A percentile compares a stretch with the other conserved stretches of the same genome.
Evolutionary conservation across 2,329 filamentous ascomycete species (phyloP).

Genomic region (Metarhizium sp.): DNA sequence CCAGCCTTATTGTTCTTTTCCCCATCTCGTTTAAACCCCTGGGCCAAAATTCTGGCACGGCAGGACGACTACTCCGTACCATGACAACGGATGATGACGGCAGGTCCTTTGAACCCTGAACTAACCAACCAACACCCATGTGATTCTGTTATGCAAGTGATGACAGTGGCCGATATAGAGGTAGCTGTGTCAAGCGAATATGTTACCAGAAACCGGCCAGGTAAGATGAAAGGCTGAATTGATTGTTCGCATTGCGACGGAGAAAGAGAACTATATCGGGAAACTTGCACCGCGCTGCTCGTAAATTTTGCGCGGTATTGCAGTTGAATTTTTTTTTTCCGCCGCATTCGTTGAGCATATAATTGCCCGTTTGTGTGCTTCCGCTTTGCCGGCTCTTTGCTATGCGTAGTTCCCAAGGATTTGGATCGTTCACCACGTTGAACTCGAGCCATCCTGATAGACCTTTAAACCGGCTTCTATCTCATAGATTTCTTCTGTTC

Average conservation of each 20-base stretch:
- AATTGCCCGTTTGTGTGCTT: background rate
- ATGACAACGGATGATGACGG: background rate
- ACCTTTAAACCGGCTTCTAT: background rate
- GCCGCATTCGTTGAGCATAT: conserved; percentile 1
- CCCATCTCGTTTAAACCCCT: background rate
- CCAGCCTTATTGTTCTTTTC: background rate
- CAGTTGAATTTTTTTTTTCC: background rate
- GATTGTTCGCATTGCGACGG: background rate
- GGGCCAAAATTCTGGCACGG: background rate
- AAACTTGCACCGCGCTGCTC: background rate
- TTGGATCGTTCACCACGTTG: background rate
- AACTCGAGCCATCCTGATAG: background rate
- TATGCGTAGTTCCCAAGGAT: background rate
- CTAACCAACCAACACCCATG: background rate
- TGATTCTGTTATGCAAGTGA: conserved; percentile 1
- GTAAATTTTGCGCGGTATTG: background rate
- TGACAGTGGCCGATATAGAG: conserved; percentile 7
- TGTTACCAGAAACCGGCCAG: conserved; percentile 4
- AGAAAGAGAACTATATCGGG: background rate
- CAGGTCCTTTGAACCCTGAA: background rate
- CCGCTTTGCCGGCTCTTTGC: background rate
- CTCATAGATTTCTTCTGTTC: background rate
- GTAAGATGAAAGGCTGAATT: background rate
- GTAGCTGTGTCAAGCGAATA: conserved; percentile 2
- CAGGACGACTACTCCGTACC: no score